Evolutionary conservation across 2,329 filamentous ascomycete genomes (phyloP), one percentile per base, ranked within the genome.

Genomic region (Trichophyton benhamiae): DNA sequence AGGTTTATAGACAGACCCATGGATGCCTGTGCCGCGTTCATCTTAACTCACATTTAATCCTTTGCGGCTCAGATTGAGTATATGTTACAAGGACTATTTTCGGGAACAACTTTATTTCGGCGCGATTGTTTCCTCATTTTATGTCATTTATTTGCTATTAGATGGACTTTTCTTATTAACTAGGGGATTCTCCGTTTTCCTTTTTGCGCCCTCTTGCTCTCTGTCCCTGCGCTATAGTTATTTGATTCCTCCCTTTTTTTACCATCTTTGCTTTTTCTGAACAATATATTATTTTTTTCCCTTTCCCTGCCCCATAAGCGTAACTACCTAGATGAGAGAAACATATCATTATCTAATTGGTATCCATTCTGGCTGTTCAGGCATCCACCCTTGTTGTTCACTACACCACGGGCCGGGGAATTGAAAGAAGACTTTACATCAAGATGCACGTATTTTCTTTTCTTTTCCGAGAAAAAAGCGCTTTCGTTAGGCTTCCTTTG

Each of bases 41-140:
- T 55, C 27, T 36, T 55, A 33, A 44, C 17, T 55, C 27, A 15
- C 30, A 33, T 55, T 55, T 55, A 55, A 44, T 55, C 49, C 49
- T 55, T 36, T 55, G 49, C 49, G 49, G 49, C 49, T 55, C 49
- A 55, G 49, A 55, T 55, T 55, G 49, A 55, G 49, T 55, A 55
- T 55, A 55, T 55, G 46, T 49, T 25, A 55, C 49, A 55, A 36
- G 9, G 49, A 55, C 49, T 55, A 55, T 55, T 55, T 55, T 55
- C 49, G 49, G 49, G 49, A 55, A 55, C 49, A 55, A 55, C 49
- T 55, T 55, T 55, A 55, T 55, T 55, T 55, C 49, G 49, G 49
- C 49, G 27, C 49, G 49, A 55, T 55, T 55, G 27, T 55, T 55
- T 55, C 49, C 49, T 55, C 49, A 4, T 17, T 30, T 36, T 55